Percentiles rank a stretch among this genome's conserved stretches.
Conservation (phyloP, 2,329 filamentous ascomycete genomes). For the Cladosporium austrohemisphaericum region DNA sequence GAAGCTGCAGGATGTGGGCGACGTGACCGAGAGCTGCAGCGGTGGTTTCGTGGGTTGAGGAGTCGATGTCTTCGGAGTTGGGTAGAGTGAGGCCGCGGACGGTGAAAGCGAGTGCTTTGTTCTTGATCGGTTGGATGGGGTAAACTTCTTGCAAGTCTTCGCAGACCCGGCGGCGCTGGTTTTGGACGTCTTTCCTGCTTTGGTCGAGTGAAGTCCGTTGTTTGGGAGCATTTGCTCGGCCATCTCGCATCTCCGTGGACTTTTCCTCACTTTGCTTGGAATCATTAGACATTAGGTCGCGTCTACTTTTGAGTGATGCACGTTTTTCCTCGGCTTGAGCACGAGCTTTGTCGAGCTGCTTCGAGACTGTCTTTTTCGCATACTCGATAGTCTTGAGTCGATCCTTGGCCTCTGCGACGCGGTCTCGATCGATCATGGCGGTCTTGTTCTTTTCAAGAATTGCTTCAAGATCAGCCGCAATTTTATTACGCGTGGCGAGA, state of each 20-base stretch:
- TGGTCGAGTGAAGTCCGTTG: conserved; percentile 34
- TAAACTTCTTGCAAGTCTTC: conserved; percentile 78
- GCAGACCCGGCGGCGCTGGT: conserved; percentile 84
- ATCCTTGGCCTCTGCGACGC: conserved; percentile 42
- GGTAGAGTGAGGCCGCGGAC: conserved; percentile 76
- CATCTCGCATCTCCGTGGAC: conserved; percentile 53
- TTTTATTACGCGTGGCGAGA: conserved; percentile 66
- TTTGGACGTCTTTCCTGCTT: conserved; percentile 65
- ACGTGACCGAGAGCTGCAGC: conserved; percentile 80
- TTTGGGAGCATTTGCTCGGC: conserved; percentile 49
- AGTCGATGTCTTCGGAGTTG: conserved; percentile 69
- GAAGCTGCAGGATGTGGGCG: conserved; percentile 66
- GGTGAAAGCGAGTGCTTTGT: conserved; percentile 70
- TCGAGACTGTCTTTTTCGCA: conserved; percentile 61
- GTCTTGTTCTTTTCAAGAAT: conserved; percentile 39
- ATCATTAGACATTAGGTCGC: conserved; percentile 58
- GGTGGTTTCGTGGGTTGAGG: conserved; percentile 65
- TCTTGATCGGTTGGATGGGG: conserved; percentile 66
- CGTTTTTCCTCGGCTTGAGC: conserved; percentile 65
- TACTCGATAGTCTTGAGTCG: conserved; percentile 43
- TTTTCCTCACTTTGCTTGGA: conserved; percentile 33
- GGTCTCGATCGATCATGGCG: conserved; percentile 34
- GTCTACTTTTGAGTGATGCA: conserved; percentile 62
- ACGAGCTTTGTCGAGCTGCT: conserved; percentile 59
- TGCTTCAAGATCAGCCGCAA: conserved; percentile 73